phyloP scores from a whole-genome alignment of 768 basidiomycete species.

The Porphyrellus cyaneotinctus region DNA sequence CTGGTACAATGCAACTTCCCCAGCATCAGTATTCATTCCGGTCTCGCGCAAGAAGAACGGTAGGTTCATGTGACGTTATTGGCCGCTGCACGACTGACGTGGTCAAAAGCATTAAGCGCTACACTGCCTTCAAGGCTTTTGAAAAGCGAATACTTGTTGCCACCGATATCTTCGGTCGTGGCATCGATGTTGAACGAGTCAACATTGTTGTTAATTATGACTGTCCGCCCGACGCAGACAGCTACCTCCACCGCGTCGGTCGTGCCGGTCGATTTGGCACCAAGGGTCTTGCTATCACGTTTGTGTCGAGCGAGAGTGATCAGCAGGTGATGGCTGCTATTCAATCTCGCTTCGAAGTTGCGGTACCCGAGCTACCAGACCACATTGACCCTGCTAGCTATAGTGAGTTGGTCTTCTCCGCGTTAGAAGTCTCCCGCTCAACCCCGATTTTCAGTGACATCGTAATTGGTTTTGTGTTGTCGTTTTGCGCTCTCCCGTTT shows the following conservation, averaged over 20 bases:
- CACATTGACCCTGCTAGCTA: constrained; percentile 93
- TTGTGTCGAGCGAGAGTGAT: constrained; percentile 89
- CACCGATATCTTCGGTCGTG: constrained; percentile 98
- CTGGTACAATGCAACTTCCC: constrained; percentile 98
- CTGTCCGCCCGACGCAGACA: constrained; percentile 94
- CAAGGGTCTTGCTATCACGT: constrained; percentile 97
- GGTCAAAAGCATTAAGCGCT: constrained; percentile 74
- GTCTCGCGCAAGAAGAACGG: constrained; percentile 94
- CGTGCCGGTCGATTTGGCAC: constrained; percentile 99
- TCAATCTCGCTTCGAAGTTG: constrained; percentile 95
- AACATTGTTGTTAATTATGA: constrained; percentile 99
- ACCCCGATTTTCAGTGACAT: constrained; percentile 34
- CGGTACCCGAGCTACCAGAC: constrained; percentile 91
- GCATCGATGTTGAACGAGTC: constrained; percentile 99
- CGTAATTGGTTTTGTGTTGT: constrained; percentile 33
- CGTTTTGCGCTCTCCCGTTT: constrained; percentile 6
- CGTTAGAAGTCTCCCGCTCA: not conserved
- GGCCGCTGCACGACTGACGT: constrained; percentile 1
- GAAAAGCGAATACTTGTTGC: constrained; percentile 99
- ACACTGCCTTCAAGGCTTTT: constrained; percentile 98
- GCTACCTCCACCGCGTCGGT: constrained; percentile 97
- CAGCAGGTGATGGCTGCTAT: constrained; percentile 93
- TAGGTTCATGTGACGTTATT: constrained; percentile 36
- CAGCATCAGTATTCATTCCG: constrained; percentile 95
- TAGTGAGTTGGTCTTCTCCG: constrained; percentile 54